Percentiles rank a stretch among this genome's conserved stretches.
These are phyloP conservation scores for Stachybotrys chartarum DNA, from an alignment of 2,329 filamentous ascomycete species.

Conservation along the genomic window DNA sequence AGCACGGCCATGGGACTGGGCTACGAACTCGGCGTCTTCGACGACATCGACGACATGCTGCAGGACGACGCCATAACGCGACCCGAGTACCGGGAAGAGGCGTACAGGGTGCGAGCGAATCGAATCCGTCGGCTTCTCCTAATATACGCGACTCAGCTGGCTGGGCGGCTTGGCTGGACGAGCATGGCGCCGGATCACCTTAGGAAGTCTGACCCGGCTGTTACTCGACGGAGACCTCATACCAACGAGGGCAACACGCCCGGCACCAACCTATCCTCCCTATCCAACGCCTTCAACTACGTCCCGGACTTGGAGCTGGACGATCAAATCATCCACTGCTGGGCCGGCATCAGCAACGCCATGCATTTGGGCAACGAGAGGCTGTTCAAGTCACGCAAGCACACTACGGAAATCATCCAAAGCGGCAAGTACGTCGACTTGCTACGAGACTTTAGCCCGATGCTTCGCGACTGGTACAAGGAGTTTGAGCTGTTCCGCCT, in stretches of 20 bases:
- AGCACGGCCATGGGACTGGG: conserved; percentile 85
- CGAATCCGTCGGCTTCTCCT: conserved; percentile 81
- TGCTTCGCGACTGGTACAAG: conserved; percentile 70
- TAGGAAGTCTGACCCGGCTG: conserved; percentile 49
- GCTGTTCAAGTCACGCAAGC: conserved; percentile 78
- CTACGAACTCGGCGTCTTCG: conserved; percentile 93
- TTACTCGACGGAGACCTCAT: conserved; percentile 41
- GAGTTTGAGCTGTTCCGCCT: conserved; percentile 75
- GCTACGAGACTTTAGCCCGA: conserved; percentile 73
- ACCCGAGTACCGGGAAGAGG: conserved; percentile 65
- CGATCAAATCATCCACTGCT: conserved; percentile 74
- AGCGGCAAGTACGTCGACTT: conserved; percentile 76
- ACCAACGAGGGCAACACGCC: conserved; percentile 52
- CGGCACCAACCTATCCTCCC: conserved; percentile 48
- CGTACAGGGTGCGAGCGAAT: conserved; percentile 67
- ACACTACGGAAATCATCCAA: conserved; percentile 83
- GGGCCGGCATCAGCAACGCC: conserved; percentile 86
- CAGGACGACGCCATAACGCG: conserved; percentile 51
- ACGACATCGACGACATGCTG: conserved; percentile 70
- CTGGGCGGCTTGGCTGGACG: conserved; percentile 83
- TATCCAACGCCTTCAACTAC: conserved; percentile 56
- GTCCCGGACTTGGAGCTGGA: conserved; percentile 60
- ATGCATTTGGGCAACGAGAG: conserved; percentile 89
- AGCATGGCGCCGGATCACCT: conserved; percentile 79
- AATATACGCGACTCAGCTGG: conserved; percentile 91